Evolutionary conservation across 345 rosid genomes (phyloP), one percentile per base, ranked within the genome.

Genomic region (Boechera divaricarpa): DNA sequence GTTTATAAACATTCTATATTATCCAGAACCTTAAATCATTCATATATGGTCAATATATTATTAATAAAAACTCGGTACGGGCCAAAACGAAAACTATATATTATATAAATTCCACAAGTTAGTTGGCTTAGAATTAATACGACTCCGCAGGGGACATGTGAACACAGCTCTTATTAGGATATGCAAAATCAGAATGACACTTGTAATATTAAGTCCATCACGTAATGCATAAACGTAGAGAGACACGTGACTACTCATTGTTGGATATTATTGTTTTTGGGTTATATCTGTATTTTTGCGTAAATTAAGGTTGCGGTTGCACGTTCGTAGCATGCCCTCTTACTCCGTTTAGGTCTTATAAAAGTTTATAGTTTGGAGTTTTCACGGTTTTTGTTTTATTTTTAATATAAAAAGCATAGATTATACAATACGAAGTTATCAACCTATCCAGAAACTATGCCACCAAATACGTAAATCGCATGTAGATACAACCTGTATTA

Each of bases 391-490:
- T 12, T 21, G 5, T 13, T 31, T 32, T 63, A 9, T 52, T 74
- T 36, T 16, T 6, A 4, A 33, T 48, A 12, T 5, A 11, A 29
- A 24, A 29, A 41, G 12, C 39, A 65, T 49, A 9, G 44, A 39
- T 51, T 76, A 60, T 67, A 68, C 49, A 45, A 77, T 70, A 44
- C 24, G 47, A 55, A 70, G 75, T 70, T 63, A 69, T 5, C 38
- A 60, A 49, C 18, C 10, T 56, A 31, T 72, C 81, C 77, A 58
- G 32, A 58, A 65, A 78, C 63, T 58, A 65, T 72, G 81, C 73
- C 77, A 72, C 77, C 73, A 78, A 64, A 48, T 78, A 72, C 77
- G 77, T 78, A 13, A 72, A 58, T 29, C 72, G 77, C 81, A 78
- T 78, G 77, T 72, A 65, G 68, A 38, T 63, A 49, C 77, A 72